phyloP scores from a whole-genome alignment of 108 stramenopile genomes.

The Skeletonema marinoi region DNA sequence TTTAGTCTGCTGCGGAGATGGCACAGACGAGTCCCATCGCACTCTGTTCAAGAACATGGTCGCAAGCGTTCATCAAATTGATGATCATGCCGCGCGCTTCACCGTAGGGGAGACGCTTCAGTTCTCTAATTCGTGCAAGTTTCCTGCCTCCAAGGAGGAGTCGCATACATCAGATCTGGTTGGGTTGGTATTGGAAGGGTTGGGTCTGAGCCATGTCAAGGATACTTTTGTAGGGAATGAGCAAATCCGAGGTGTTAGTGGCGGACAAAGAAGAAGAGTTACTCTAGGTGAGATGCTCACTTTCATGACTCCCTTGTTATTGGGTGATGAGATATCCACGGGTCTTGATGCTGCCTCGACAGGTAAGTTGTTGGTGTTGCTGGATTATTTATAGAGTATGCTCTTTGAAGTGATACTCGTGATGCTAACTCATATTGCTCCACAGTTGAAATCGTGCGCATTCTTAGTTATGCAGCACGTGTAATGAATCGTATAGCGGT shows the following conservation, averaged over 20 bases:
- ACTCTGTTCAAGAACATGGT: slow-evolving; percentile 33
- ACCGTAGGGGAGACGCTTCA: slow-evolving; percentile 41
- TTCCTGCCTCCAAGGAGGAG: neutral
- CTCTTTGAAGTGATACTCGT: no score
- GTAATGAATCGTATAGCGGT: slow-evolving; percentile 44
- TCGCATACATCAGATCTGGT: neutral
- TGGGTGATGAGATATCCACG: slow-evolving; percentile 65
- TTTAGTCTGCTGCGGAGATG: slow-evolving; percentile 10
- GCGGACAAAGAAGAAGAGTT: slow-evolving; percentile 56
- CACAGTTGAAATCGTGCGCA: slow-evolving; percentile 66
- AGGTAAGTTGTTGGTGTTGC: no score
- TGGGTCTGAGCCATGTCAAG: slow-evolving; percentile 64
- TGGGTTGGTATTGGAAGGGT: slow-evolving; percentile 42
- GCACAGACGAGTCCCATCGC: neutral
- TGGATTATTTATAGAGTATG: no score
- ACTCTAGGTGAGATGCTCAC: slow-evolving; percentile 42
- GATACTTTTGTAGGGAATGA: slow-evolving; percentile 78
- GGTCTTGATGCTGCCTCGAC: slow-evolving; percentile 71
- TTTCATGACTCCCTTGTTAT: slow-evolving; percentile 44
- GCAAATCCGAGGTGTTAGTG: slow-evolving; percentile 47
- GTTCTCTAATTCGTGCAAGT: slow-evolving; percentile 28
- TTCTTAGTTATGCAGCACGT: slow-evolving; percentile 32
- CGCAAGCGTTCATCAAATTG: slow-evolving; percentile 35
- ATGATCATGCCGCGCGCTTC: slow-evolving; percentile 35
- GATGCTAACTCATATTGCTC: no score